Percentiles rank a stretch among this genome's conserved stretches.
These are phyloP conservation scores for Populus tremula DNA, from an alignment of 345 rosid genomes.

Conservation along the genomic window DNA sequence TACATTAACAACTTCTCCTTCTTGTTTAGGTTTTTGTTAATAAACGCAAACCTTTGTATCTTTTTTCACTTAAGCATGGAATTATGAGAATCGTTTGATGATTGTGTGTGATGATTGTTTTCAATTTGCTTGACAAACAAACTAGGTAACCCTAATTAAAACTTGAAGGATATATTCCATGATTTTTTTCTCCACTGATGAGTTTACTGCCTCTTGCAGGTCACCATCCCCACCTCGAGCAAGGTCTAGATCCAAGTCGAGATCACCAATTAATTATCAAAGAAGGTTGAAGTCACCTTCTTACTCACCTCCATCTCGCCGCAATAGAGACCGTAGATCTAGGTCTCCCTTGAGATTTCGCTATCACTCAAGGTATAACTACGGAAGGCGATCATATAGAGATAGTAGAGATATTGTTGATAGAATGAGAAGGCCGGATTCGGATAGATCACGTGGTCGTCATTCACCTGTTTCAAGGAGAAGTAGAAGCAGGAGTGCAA, in stretches of 20 bases:
- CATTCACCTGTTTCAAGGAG: constrained; percentile 62
- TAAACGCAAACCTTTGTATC: background rate
- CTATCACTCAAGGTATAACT: constrained; percentile 52
- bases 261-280: constrained; percentile 67
- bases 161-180: background rate
- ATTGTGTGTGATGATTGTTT: background rate
- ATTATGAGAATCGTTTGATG: background rate
- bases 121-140: background rate
- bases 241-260: constrained; percentile 69
- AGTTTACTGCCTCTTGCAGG: constrained; percentile 32
- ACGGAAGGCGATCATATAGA: constrained; percentile 54
- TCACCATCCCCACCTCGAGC: constrained; percentile 71
- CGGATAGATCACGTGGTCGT: constrained; percentile 52
- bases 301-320: constrained; percentile 60
- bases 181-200: background rate
- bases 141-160: background rate
- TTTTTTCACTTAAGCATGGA: background rate
- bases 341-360: constrained; percentile 68
- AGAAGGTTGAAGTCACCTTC: constrained; percentile 65
- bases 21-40: too few relatives aligned
- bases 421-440: constrained; percentile 48
- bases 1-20: too few relatives aligned
- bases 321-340: constrained; percentile 57
- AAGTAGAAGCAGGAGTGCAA: constrained; percentile 64
- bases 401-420: constrained; percentile 49